Conservation (phyloP, 2,329 filamentous ascomycete species). For the Nemania abortiva region DNA sequence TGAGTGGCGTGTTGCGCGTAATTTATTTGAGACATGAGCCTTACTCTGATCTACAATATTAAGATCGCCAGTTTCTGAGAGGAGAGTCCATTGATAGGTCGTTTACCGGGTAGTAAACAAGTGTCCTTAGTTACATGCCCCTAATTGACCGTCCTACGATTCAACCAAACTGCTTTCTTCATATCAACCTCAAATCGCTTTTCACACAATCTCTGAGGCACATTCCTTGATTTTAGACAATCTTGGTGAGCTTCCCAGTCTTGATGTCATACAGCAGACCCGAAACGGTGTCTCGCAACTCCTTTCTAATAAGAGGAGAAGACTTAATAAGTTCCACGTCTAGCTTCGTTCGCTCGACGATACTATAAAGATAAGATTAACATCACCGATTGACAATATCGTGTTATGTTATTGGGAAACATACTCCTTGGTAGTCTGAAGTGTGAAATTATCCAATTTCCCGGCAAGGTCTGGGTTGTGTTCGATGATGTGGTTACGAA, state of each 20-base stretch:
- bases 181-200: too few species aligned
- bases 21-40: too few species aligned
- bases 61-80: too few species aligned
- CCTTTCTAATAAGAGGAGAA: slow-evolving; percentile 23
- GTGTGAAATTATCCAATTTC: neutral
- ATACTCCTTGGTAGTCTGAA: slow-evolving; percentile 14
- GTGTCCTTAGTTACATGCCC: too few species aligned
- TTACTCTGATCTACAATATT: too few species aligned
- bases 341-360: neutral
- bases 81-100: too few species aligned
- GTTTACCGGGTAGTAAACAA: too few species aligned
- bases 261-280: slow-evolving; percentile 25
- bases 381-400: neutral
- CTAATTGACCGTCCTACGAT: too few species aligned
- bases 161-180: too few species aligned
- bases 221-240: too few species aligned
- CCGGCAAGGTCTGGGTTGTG: slow-evolving; percentile 22
- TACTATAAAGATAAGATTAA: slow-evolving; percentile 2
- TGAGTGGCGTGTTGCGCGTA: too few species aligned
- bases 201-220: too few species aligned
- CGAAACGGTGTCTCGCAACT: slow-evolving; percentile 12
- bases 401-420: neutral
- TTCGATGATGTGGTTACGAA: slow-evolving; percentile 24
- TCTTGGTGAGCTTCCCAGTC: slow-evolving; percentile 24
- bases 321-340: slow-evolving; percentile 25